These are phyloP conservation scores for Termitomyces heimii DNA, from an alignment of 768 basidiomycete genomes.

Conservation along the genomic window DNA sequence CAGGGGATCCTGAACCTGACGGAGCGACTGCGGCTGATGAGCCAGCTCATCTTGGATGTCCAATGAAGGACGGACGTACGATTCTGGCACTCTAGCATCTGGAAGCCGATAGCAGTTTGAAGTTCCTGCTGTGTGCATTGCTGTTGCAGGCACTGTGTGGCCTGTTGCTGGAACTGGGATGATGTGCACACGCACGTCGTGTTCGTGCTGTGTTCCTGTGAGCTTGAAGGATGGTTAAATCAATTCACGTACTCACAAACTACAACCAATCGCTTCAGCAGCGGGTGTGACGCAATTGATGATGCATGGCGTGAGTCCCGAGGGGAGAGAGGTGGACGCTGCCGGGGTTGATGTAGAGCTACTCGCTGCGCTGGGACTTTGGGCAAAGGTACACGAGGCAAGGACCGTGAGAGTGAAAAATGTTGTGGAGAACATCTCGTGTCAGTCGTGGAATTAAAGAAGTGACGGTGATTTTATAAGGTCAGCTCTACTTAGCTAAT, in stretches of 20 bases:
- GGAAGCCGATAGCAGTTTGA: slow-evolving; percentile 6
- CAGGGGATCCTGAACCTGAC: neutral
- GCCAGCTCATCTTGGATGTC: neutral
- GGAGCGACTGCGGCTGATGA: neutral
- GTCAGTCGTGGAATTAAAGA: neutral
- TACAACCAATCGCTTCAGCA: neutral
- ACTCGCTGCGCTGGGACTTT: neutral
- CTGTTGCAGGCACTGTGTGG: slow-evolving; percentile 7
- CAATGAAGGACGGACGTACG: neutral
- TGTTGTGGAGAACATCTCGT: slow-evolving; percentile 3
- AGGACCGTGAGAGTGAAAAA: slow-evolving; percentile 6
- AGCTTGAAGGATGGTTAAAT: no score
- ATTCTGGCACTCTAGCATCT: slow-evolving; percentile 8
- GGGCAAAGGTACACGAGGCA: slow-evolving; percentile 3
- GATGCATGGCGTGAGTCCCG: slow-evolving; percentile 6
- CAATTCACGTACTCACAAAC: neutral
- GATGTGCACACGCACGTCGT: slow-evolving; percentile 11
- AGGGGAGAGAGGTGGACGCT: neutral
- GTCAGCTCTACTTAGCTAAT: no score
- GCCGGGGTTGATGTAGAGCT: neutral
- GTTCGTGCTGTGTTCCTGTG: slow-evolving; percentile 5
- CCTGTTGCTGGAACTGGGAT: slow-evolving; percentile 12
- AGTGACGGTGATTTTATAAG: no score
- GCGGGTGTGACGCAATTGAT: slow-evolving; percentile 7
- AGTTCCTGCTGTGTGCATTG: slow-evolving; percentile 10